Evolutionary conservation across 345 rosid genomes (phyloP).

Genomic region (Psidium friedrichsthalianum): DNA sequence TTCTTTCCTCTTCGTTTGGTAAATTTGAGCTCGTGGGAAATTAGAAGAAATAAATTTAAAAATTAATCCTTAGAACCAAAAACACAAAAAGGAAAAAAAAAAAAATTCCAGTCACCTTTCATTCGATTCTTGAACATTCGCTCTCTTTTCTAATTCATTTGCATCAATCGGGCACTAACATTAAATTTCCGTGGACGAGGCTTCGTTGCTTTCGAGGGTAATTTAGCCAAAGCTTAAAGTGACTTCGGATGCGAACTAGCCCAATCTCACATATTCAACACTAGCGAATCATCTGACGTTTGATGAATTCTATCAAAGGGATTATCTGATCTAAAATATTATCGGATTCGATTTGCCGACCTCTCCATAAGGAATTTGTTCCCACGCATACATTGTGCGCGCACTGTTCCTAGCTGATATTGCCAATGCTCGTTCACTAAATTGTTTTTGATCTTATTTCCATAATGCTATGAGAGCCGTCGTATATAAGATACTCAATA

Average conservation of each 20-base stretch:
- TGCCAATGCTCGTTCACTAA: no score
- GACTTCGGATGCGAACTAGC: neutral
- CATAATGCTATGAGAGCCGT: neutral
- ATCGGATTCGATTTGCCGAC: no score
- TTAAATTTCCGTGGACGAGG: neutral
- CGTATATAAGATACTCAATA: neutral
- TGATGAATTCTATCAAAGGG: no score
- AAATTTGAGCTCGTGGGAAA: neutral
- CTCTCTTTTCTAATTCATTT: neutral
- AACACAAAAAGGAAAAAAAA: neutral
- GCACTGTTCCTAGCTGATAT: no score
- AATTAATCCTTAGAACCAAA: neutral
- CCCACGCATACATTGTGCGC: rapidly evolving
- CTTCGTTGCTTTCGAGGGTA: rapidly evolving
- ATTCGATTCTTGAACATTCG: neutral
- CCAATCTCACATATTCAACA: neutral
- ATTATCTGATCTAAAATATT: no score
- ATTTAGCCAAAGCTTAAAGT: neutral
- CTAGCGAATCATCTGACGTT: no score
- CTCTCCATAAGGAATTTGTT: neutral
- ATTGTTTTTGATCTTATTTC: no score
- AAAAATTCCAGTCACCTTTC: neutral
- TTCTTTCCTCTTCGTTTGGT: conserved; percentile 1
- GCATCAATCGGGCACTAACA: neutral
- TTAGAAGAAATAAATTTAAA: neutral